Conservation (phyloP, 75 land plant genomes). For the Pinus tabuliformis region DNA sequence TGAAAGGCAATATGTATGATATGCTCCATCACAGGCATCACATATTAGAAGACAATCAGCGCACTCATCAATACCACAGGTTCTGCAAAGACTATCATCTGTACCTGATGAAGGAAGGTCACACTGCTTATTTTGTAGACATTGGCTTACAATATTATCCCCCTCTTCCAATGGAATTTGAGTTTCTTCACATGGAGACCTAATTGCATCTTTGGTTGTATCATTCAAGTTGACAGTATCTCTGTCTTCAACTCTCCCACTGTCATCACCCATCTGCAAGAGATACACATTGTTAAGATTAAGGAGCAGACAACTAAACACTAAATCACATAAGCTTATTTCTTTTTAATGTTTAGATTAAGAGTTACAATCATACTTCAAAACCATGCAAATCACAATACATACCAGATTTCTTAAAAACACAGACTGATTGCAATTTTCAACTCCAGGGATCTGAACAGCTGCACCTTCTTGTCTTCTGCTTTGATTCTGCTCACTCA, state of each 20-base stretch:
- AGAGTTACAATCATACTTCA: neutral
- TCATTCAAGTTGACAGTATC: neutral
- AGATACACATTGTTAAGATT: neutral
- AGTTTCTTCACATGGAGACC: neutral
- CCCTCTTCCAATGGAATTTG: neutral
- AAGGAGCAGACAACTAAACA: neutral
- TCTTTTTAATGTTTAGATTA: neutral
- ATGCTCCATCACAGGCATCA: constrained; percentile 17
- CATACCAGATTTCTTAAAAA: neutral
- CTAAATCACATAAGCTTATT: neutral
- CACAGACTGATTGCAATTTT: neutral
- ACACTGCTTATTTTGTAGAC: neutral
- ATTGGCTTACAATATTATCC: neutral
- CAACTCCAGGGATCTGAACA: neutral
- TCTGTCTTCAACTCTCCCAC: neutral
- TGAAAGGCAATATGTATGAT: constrained; percentile 14
- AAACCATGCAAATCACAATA: neutral
- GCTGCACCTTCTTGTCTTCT: neutral
- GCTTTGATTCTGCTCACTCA: neutral
- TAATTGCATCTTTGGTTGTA: neutral
- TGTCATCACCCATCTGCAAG: neutral
- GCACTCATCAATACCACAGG: neutral
- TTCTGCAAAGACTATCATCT: neutral
- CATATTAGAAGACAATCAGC: constrained; percentile 11
- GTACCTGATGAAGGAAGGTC: constrained; percentile 6